phyloP scores from a whole-genome alignment of 768 basidiomycete genomes.

The Lactarius evosmus region DNA sequence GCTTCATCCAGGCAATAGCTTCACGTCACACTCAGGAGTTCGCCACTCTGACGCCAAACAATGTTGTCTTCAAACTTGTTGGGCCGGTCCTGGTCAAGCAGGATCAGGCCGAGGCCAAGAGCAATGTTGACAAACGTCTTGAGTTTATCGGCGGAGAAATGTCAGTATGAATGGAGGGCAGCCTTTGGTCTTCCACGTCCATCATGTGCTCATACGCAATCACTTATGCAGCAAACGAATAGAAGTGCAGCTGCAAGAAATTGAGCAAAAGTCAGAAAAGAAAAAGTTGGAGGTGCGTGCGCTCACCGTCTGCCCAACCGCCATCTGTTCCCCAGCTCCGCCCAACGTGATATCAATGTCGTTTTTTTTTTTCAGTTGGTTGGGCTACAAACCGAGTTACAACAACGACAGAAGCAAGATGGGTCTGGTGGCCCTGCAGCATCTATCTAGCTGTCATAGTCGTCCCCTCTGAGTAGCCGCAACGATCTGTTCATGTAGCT shows the following conservation, averaged over 20 bases:
- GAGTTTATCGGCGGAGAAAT: conserved; percentile 88
- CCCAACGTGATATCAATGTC: background rate
- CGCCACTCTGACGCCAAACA: conserved; percentile 62
- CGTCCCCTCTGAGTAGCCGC: background rate
- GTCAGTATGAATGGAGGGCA: conserved; percentile 44
- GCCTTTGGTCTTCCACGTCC: background rate
- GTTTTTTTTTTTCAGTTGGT: conserved; percentile 48
- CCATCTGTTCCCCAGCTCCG: background rate
- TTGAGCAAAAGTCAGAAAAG: conserved; percentile 70
- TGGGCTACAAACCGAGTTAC: conserved; percentile 59
- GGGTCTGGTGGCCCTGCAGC: conserved; percentile 31
- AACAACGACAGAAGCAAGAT: conserved; percentile 37
- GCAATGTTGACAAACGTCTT: conserved; percentile 84
- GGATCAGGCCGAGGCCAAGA: conserved; percentile 81
- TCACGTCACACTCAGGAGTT: conserved; percentile 63
- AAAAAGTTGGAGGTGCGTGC: conserved; percentile 76
- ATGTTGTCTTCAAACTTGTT: conserved; percentile 84
- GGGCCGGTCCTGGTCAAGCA: conserved; percentile 90
- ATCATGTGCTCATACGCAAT: conserved; percentile 18
- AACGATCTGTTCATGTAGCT: background rate
- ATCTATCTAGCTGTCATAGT: conserved; percentile 2
- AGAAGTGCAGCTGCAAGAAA: conserved; percentile 77
- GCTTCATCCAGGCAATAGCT: background rate
- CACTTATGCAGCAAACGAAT: conserved; percentile 58
- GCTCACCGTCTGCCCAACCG: background rate